A percentile compares a stretch with the other conserved stretches of the same genome.
phyloP scores from a whole-genome alignment of 192 early-diverging fungal genomes.

The Gigaspora rosea region DNA sequence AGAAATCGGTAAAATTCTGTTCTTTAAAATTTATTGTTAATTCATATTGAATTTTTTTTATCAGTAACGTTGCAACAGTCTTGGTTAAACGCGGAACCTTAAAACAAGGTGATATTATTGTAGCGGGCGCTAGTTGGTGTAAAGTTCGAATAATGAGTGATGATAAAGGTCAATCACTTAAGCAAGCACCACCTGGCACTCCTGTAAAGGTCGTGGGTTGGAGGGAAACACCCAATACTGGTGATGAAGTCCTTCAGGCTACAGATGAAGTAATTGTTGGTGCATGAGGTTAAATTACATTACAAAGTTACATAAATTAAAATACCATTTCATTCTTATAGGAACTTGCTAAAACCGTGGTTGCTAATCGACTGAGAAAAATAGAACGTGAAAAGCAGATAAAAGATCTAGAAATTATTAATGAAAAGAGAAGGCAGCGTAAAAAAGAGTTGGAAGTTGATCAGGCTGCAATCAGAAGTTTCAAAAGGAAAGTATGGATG shows the following conservation, averaged over 20 bases:
- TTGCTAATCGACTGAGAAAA: slow-evolving; percentile 65
- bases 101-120: slow-evolving; percentile 71
- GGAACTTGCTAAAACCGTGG: slow-evolving; percentile 74
- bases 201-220: slow-evolving; percentile 91
- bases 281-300: neutral
- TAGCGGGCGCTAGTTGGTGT: slow-evolving; percentile 86
- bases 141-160: slow-evolving; percentile 84
- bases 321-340: slow-evolving; percentile 35
- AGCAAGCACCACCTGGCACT: slow-evolving; percentile 78
- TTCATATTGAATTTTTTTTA: neutral
- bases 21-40: neutral
- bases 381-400: slow-evolving; percentile 62
- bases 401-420: slow-evolving; percentile 72
- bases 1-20: neutral
- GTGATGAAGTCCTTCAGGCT: slow-evolving; percentile 84
- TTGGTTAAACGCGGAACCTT: slow-evolving; percentile 91
- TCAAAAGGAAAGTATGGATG: slow-evolving; percentile 63
- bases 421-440: slow-evolving; percentile 64
- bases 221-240: slow-evolving; percentile 89
- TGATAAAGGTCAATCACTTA: slow-evolving; percentile 70
- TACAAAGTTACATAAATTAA: neutral
- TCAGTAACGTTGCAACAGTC: slow-evolving; percentile 79
- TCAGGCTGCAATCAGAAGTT: slow-evolving; percentile 51
- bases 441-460: slow-evolving; percentile 55
- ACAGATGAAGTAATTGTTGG: slow-evolving; percentile 51